phyloP scores from a whole-genome alignment of 306 rosid genomes.

The Rosa rugosa region DNA sequence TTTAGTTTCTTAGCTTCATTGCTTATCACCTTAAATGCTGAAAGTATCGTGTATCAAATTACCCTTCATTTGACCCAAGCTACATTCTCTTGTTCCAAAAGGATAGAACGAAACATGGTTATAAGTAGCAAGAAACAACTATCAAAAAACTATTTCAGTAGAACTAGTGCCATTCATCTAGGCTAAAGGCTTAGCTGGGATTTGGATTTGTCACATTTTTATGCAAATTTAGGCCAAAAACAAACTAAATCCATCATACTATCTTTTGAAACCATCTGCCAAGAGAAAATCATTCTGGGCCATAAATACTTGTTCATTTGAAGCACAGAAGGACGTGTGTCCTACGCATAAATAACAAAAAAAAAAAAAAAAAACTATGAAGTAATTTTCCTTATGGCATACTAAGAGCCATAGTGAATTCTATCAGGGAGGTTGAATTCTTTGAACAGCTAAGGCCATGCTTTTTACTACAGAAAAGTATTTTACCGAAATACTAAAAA shows the following conservation, averaged over 20 bases:
- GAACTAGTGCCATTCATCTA: no score
- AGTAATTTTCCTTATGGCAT: not conserved
- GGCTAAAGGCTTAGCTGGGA: no score
- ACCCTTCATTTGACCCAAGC: not conserved
- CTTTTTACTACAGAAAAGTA: not conserved
- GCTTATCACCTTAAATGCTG: not conserved
- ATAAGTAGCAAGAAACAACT: not conserved
- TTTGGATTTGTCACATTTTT: no score
- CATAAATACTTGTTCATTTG: not conserved
- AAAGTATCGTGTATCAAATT: not conserved
- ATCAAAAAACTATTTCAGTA: no score
- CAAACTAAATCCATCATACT: not conserved
- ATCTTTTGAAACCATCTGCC: not conserved
- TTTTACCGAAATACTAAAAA: not conserved
- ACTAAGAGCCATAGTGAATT: not conserved
- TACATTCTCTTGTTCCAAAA: not conserved
- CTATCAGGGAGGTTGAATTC: not conserved
- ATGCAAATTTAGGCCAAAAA: not conserved
- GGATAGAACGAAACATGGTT: conserved; percentile 7
- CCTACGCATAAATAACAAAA: not conserved
- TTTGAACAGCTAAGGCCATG: not conserved
- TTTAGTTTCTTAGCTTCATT: not conserved
- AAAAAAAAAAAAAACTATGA: not conserved
- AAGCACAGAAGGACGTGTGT: not conserved
- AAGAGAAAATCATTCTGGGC: not conserved